phyloP scores from a whole-genome alignment of 768 basidiomycete genomes.

The Boletellus ananas region DNA sequence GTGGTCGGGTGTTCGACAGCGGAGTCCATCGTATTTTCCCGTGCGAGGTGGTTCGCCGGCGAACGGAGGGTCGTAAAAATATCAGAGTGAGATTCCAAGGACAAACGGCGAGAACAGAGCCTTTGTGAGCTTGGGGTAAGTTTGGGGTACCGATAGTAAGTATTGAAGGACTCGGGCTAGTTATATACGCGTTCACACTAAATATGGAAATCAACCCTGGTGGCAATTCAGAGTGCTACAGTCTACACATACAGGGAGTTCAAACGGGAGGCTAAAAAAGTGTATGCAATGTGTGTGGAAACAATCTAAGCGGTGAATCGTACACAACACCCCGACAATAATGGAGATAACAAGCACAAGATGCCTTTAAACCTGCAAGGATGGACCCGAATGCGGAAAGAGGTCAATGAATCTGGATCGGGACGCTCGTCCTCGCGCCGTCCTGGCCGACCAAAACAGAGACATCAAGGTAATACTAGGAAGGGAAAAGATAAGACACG shows the following conservation, averaged over 20 bases:
- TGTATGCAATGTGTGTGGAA: neutral
- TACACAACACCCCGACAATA: slow-evolving; percentile 3
- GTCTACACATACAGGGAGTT: no score
- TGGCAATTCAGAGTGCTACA: neutral
- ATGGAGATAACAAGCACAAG: neutral
- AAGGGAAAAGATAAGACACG: slow-evolving; percentile 2
- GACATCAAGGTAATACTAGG: slow-evolving; percentile 69
- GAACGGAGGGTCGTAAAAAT: neutral
- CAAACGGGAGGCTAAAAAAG: no score
- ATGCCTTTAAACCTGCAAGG: neutral
- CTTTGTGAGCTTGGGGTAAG: neutral
- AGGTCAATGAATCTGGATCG: slow-evolving; percentile 50
- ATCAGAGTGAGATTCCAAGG: no score
- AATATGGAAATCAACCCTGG: neutral
- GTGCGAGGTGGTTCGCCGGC: neutral
- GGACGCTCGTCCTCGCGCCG: slow-evolving; percentile 57
- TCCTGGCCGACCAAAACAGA: slow-evolving; percentile 65
- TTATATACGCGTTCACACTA: no score
- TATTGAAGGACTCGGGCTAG: no score
- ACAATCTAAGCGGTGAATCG: slow-evolving; percentile 2
- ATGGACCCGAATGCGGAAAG: neutral
- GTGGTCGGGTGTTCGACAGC: slow-evolving; percentile 71
- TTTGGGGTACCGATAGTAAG: neutral
- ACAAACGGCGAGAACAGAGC: neutral
- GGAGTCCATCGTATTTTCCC: slow-evolving; percentile 21